Base-by-base conservation (phyloP, 2,329 filamentous ascomycete species). In the Stagonosporopsis chrysanthemi region DNA sequence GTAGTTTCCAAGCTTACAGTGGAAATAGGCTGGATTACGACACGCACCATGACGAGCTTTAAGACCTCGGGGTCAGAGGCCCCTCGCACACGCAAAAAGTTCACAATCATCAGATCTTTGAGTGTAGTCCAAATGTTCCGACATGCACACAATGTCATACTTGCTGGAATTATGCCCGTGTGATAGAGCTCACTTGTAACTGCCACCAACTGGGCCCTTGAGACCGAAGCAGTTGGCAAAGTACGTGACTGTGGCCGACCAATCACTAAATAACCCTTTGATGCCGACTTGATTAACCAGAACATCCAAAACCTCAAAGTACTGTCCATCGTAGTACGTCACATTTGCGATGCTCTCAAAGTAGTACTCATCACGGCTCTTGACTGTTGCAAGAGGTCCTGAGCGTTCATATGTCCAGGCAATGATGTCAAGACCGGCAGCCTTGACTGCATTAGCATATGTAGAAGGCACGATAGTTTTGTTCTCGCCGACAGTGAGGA, bases 381-480 rank as follows among this genome's bases (percentile, higher is more conserved):
- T 63, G 5, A 81, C 81, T 9, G 82, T 79, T 4, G 78, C 78
- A 36, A 88, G 73, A 24, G 85, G 85, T 0, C 84, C 84, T 0
- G 84, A 87, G 29, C 88, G 82, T 74, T 90, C 88, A 26, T 88
- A 79, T 5, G 82, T 85, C 88, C 87, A 90, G 1, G 86, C 82
- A 48, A 90, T 82, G 60, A 90, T 85, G 45, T 86, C 80, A 33
- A 90, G 77, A 1, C 86, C 87, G 19, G 85, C 81, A 56, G 81
- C 76, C 65, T 84, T 85, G 29, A 87, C 86, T 44, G 79, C 79
- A 33, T 71, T 77, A n/a, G 88, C 86, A 64, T 90, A 90, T 15
- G 72, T 75, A 49, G 84, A 88, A 6, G 87, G 84, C 1, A 88
- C 79, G 26, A 89, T 85, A 2, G 62, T 66, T 55, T 80, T 80